Evolutionary conservation across 306 rosid species (phyloP).

Genomic region (Dryas drummondii): DNA sequence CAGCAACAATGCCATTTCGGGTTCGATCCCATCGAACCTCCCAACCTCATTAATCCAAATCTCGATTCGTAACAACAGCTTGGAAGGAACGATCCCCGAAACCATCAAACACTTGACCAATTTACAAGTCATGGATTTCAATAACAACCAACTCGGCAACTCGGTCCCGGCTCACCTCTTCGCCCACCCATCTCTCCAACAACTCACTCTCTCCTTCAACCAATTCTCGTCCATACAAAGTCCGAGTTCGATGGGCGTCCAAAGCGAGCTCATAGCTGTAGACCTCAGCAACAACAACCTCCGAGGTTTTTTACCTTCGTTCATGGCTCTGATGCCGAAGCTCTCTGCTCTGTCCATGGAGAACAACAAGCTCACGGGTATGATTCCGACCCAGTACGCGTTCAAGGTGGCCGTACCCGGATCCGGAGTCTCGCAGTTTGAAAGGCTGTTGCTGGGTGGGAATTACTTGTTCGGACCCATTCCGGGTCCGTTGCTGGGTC

Average conservation of each 20-base stretch:
- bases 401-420: slow-evolving; percentile 53
- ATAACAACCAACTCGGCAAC: slow-evolving; percentile 52
- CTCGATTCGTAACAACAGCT: slow-evolving; percentile 61
- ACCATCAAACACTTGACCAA: slow-evolving; percentile 28
- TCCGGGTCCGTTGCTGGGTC: slow-evolving; percentile 50
- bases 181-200: slow-evolving; percentile 63
- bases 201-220: slow-evolving; percentile 68
- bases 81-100: slow-evolving; percentile 35
- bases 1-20: slow-evolving; percentile 51
- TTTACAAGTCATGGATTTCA: slow-evolving; percentile 66
- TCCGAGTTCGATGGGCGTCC: slow-evolving; percentile 14
- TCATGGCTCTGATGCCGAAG: slow-evolving; percentile 60
- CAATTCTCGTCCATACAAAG: slow-evolving; percentile 41
- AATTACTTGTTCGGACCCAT: slow-evolving; percentile 71
- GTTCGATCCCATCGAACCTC: slow-evolving; percentile 38
- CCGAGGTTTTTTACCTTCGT: slow-evolving; percentile 54
- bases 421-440: slow-evolving; percentile 48
- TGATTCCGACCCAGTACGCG: slow-evolving; percentile 76
- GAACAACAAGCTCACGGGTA: slow-evolving; percentile 64
- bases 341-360: slow-evolving; percentile 72
- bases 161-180: slow-evolving; percentile 53
- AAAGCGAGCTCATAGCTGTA: slow-evolving; percentile 56
- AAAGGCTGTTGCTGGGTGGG: slow-evolving; percentile 63
- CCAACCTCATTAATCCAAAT: slow-evolving; percentile 62
- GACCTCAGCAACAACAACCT: slow-evolving; percentile 72